Percentiles rank a stretch among this genome's conserved stretches.
Conservation (phyloP, 306 rosid species). For the Lathyrus sativus region DNA sequence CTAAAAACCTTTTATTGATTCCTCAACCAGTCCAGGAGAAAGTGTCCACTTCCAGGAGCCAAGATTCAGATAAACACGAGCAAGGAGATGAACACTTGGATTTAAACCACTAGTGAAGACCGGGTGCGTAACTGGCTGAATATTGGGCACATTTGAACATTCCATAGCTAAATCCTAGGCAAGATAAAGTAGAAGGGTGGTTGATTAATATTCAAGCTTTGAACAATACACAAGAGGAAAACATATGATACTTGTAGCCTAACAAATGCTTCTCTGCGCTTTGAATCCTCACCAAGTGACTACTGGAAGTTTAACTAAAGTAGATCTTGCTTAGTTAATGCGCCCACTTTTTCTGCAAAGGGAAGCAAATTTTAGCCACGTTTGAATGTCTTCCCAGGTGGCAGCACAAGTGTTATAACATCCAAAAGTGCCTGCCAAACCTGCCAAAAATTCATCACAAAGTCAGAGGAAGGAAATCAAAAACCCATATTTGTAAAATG, state of each 20-base stretch:
- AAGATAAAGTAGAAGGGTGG: constrained; percentile 43
- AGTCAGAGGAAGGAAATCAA: too few species aligned
- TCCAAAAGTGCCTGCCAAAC: constrained; percentile 89
- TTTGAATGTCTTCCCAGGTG: constrained; percentile 89
- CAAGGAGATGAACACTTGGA: constrained; percentile 77
- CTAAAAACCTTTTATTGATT: constrained; percentile 82
- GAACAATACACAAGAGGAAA: constrained; percentile 6
- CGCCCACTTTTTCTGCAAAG: constrained; percentile 86
- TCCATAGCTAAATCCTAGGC: constrained; percentile 77
- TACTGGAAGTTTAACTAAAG: constrained; percentile 92
- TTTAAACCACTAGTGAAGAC: constrained; percentile 55
- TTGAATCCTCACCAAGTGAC: constrained; percentile 93
- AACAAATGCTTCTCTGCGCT: too few species aligned
- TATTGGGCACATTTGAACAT: constrained; percentile 57
- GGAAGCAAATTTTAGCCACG: constrained; percentile 94
- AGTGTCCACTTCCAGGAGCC: constrained; percentile 88
- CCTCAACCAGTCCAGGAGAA: constrained; percentile 85
- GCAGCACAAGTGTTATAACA: constrained; percentile 90
- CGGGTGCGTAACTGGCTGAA: constrained; percentile 54
- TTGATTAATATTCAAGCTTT: constrained; percentile 32
- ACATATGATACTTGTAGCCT: constrained; percentile 74
- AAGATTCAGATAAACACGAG: constrained; percentile 76
- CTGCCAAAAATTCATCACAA: constrained; percentile 48
- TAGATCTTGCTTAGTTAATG: constrained; percentile 86
- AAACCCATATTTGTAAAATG: too few species aligned